Evolutionary conservation across 78 protist genomes (phyloP).

Genomic region (Corallochytrium limacisporum): DNA sequence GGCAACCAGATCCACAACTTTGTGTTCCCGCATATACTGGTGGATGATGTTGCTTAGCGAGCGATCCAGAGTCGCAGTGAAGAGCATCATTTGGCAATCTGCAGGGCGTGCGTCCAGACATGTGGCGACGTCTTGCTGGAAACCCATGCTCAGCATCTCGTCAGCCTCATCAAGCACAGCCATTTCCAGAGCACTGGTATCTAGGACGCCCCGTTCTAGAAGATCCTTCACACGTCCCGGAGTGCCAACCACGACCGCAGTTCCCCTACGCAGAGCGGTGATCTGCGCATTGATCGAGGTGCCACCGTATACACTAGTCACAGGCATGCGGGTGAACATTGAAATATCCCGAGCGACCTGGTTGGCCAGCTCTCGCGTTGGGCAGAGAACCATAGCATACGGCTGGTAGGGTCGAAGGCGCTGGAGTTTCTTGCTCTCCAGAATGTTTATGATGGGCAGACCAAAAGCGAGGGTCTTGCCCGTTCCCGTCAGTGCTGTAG

Average conservation of each 20-base stretch:
- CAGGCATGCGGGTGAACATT: slow-evolving; percentile 18
- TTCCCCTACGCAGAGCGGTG: slow-evolving; percentile 58
- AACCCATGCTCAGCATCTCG: slow-evolving; percentile 72
- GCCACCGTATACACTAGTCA: slow-evolving; percentile 48
- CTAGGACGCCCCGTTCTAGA: slow-evolving; percentile 33
- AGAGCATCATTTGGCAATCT: too few species aligned
- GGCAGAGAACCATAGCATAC: slow-evolving; percentile 69
- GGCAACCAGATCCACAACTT: too few species aligned
- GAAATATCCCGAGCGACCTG: slow-evolving; percentile 66
- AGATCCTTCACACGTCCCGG: slow-evolving; percentile 99
- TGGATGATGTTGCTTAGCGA: too few species aligned
- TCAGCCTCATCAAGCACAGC: slow-evolving; percentile 96
- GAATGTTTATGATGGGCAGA: too few species aligned
- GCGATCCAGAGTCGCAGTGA: too few species aligned
- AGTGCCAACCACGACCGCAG: slow-evolving; percentile 88
- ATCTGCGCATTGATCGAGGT: neutral
- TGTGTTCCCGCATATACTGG: too few species aligned
- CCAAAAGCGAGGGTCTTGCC: slow-evolving; percentile 91
- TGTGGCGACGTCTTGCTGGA: too few species aligned
- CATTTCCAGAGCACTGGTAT: neutral
- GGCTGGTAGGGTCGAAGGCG: too few species aligned
- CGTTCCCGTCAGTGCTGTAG: too few species aligned
- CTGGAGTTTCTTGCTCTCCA: too few species aligned
- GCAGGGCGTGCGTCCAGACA: too few species aligned
- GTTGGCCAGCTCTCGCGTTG: slow-evolving; percentile 72